Evolutionary conservation across 106 monocot genomes (phyloP).

Genomic region (Dactylorhiza incarnata): DNA sequence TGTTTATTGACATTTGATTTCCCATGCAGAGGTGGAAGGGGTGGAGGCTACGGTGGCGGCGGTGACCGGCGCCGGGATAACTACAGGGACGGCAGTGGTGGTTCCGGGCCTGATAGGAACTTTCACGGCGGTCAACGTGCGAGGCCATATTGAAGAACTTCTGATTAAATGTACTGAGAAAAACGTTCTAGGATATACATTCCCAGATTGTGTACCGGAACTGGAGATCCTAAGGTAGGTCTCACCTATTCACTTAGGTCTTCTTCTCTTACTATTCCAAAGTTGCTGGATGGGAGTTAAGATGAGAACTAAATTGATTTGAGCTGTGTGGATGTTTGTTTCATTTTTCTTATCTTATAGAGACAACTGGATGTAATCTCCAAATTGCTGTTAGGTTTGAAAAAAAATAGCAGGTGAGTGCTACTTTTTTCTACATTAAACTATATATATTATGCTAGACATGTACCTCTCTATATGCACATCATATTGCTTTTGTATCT

Average conservation of each 20-base stretch:
- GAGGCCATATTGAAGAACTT: conserved; percentile 5
- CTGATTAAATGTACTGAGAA: conserved; percentile 7
- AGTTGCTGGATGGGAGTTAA: conserved; percentile 3
- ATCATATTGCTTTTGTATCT: background rate
- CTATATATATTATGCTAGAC: conserved; percentile 5
- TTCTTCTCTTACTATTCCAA: conserved; percentile 1
- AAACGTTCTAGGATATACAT: background rate
- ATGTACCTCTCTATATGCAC: background rate
- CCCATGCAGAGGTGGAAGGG: conserved; percentile 4
- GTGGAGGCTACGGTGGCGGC: background rate
- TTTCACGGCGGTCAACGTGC: conserved; percentile 3
- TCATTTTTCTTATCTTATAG: background rate
- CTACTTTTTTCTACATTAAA: conserved; percentile 5
- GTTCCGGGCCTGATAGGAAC: conserved; percentile 9
- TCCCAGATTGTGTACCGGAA: conserved; percentile 5
- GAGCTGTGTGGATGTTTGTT: conserved; percentile 9
- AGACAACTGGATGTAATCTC: conserved; percentile 11
- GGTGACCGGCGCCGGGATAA: background rate
- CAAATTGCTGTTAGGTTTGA: conserved; percentile 5
- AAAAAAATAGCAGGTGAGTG: conserved; percentile 6
- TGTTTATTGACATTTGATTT: background rate
- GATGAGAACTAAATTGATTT: conserved; percentile 1
- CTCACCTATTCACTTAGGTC: conserved; percentile 1
- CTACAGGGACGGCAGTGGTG: background rate
- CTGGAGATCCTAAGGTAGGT: conserved; percentile 9